These are phyloP conservation scores for Thielaviopsis euricoi DNA, from an alignment of 2,329 filamentous ascomycete species.

Conservation along the genomic window DNA sequence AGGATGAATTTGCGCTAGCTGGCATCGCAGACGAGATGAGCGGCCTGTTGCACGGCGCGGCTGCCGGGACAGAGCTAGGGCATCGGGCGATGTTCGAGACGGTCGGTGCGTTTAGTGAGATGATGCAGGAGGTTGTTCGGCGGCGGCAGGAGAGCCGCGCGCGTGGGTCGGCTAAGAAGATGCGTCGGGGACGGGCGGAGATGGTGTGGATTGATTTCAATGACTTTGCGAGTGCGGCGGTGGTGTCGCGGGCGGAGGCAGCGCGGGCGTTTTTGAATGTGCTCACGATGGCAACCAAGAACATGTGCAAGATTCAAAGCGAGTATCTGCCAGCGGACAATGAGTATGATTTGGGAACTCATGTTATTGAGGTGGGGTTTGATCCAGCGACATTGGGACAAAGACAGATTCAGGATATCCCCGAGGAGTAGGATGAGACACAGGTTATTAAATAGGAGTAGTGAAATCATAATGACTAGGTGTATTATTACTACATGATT, in stretches of 20 bases:
- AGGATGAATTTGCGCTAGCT: neutral
- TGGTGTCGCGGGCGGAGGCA: conserved; percentile 42
- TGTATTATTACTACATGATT: neutral
- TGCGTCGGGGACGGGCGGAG: neutral
- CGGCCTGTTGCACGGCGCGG: too few relatives aligned
- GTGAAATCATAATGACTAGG: neutral
- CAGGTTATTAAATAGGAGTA: neutral
- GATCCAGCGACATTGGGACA: neutral
- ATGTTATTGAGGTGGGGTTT: conserved; percentile 9
- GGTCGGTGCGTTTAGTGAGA: neutral
- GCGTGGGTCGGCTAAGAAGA: neutral
- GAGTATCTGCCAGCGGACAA: conserved; percentile 17
- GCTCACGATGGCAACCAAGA: conserved; percentile 52
- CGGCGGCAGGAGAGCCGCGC: neutral
- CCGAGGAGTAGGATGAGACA: neutral
- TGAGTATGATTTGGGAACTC: conserved; percentile 2
- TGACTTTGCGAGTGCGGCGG: conserved; percentile 43
- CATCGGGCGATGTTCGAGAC: neutral
- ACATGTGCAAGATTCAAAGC: conserved; percentile 36
- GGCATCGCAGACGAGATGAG: neutral
- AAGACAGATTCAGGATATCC: neutral
- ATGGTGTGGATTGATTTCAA: conserved; percentile 46
- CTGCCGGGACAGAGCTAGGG: neutral
- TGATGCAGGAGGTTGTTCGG: neutral
- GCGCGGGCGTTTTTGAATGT: conserved; percentile 64